A percentile compares a stretch with the other conserved stretches of the same genome.
phyloP scores from a whole-genome alignment of 202 grass and related monocot species.

The Eragrostis tef region DNA sequence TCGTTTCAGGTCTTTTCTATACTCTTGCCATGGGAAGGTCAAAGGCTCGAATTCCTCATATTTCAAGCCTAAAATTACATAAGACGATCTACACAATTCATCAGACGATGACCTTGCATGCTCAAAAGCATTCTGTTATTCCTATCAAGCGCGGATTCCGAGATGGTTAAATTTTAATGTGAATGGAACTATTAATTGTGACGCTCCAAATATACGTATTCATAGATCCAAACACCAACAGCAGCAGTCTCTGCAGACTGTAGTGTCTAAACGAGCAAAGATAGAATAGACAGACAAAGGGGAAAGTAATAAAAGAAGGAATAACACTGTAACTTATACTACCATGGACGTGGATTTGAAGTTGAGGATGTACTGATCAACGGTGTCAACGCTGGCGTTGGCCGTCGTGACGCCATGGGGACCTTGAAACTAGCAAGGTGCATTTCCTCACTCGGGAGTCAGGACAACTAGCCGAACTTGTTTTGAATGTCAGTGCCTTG shows the following conservation, averaged over 20 bases:
- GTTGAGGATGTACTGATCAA: constrained; percentile 48
- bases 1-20: background rate
- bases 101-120: background rate
- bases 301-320: background rate
- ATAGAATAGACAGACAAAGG: background rate
- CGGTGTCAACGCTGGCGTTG: constrained; percentile 29
- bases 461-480: constrained; percentile 17
- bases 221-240: background rate
- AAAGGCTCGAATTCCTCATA: background rate
- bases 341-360: constrained; percentile 53
- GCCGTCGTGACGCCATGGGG: constrained; percentile 28
- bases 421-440: background rate
- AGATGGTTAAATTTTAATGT: too few species aligned
- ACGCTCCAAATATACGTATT: background rate
- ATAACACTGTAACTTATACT: constrained; percentile 25
- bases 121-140: background rate
- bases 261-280: background rate
- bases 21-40: background rate
- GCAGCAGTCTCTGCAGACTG: background rate
- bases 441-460: background rate
- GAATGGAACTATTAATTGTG: background rate
- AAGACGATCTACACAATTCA: background rate
- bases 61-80: background rate
- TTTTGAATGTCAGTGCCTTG: constrained; percentile 12
- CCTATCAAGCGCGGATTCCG: too few species aligned